Conservation (phyloP, 1,139 yeast genomes). For the Meyerozyma athensensis region DNA sequence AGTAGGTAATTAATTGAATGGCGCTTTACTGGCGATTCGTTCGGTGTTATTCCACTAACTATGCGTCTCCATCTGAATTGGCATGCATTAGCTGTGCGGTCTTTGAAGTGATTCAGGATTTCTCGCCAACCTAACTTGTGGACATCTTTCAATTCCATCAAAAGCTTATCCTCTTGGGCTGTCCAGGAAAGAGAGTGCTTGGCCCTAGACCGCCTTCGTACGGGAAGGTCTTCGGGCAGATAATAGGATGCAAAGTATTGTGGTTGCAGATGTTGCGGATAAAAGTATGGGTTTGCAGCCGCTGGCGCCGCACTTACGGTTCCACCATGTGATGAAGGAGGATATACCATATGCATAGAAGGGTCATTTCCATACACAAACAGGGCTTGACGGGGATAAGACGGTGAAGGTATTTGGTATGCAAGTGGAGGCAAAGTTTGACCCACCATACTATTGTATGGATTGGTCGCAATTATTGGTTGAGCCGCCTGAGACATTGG, state of each 20-base stretch:
- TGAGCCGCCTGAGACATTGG: constrained; percentile 1
- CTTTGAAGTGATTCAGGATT: constrained; percentile 37
- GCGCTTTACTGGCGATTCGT: constrained; percentile 3
- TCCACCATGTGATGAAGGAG: constrained; percentile 1
- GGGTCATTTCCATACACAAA: constrained; percentile 5
- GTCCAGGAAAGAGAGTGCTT: constrained; percentile 39
- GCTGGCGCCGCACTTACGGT: constrained; percentile 1
- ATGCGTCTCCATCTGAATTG: constrained; percentile 77
- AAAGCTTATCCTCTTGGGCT: constrained; percentile 33
- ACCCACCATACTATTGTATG: neutral
- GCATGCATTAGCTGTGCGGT: constrained; percentile 64
- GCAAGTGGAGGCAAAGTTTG: constrained; percentile 5
- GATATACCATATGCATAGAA: constrained; percentile 3
- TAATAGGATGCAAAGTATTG: constrained; percentile 5
- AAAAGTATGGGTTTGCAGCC: constrained; percentile 8
- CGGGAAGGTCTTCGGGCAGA: constrained; percentile 4
- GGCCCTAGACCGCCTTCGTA: constrained; percentile 13
- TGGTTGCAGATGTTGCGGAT: constrained; percentile 6
- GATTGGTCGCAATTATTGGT: neutral
- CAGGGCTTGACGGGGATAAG: constrained; percentile 3
- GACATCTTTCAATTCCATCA: constrained; percentile 34
- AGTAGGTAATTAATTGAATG: constrained; percentile 2
- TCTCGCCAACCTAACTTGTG: constrained; percentile 46
- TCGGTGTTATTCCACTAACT: constrained; percentile 26
- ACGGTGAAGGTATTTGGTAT: constrained; percentile 2